Evolutionary conservation across 805 yeast species (phyloP).

Genomic region (Babjeviella inositovora): DNA sequence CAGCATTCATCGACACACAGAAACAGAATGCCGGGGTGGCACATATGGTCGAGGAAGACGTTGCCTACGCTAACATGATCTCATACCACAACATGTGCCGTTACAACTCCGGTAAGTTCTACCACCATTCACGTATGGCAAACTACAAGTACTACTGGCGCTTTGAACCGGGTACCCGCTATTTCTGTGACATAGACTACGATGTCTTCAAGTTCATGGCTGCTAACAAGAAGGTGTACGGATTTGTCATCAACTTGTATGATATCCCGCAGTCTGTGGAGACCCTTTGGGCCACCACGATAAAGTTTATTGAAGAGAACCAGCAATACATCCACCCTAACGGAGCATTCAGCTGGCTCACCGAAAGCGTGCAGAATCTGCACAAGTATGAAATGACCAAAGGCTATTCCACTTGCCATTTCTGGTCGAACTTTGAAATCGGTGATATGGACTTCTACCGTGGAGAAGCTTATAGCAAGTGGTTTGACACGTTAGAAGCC

Average conservation of each 20-base stretch:
- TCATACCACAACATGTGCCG: slow-evolving; percentile 83
- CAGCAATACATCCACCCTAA: slow-evolving; percentile 41
- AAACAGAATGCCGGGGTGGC: slow-evolving; percentile 18
- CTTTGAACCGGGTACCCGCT: slow-evolving; percentile 58
- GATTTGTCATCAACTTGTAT: slow-evolving; percentile 53
- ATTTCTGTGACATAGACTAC: slow-evolving; percentile 54
- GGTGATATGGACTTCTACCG: slow-evolving; percentile 74
- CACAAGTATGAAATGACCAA: slow-evolving; percentile 8
- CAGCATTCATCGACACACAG: slow-evolving; percentile 17
- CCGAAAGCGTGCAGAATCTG: slow-evolving; percentile 35
- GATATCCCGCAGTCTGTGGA: slow-evolving; percentile 52
- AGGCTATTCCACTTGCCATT: slow-evolving; percentile 57
- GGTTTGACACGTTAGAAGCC: slow-evolving; percentile 47
- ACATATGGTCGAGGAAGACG: slow-evolving; percentile 15
- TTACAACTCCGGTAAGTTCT: slow-evolving; percentile 52
- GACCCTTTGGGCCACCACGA: slow-evolving; percentile 56
- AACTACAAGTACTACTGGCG: slow-evolving; percentile 68
- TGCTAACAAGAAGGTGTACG: slow-evolving; percentile 52
- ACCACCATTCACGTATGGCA: slow-evolving; percentile 41
- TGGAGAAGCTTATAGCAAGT: slow-evolving; percentile 44
- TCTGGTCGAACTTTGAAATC: slow-evolving; percentile 84
- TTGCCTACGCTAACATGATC: slow-evolving; percentile 44
- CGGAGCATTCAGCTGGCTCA: slow-evolving; percentile 36
- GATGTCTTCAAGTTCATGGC: slow-evolving; percentile 68
- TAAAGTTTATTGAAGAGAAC: slow-evolving; percentile 35